These are phyloP conservation scores for Dittrichia graveolens DNA, from an alignment of 129 eudicot genomes.

Conservation along the genomic window DNA sequence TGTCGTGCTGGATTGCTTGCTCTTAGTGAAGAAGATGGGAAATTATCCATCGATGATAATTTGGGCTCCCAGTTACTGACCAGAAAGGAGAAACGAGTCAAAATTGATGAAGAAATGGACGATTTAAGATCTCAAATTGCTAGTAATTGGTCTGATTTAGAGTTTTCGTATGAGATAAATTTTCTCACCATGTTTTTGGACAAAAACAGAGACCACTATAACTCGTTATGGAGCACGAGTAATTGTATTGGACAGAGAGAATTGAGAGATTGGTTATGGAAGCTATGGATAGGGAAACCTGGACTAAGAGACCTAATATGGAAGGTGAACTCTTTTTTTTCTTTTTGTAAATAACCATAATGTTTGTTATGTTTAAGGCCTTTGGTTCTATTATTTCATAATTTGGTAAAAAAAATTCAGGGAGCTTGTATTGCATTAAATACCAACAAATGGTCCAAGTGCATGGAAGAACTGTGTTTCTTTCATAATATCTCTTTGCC, in stretches of 20 bases:
- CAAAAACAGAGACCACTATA: constrained; percentile 80
- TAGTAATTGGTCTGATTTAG: constrained; percentile 40
- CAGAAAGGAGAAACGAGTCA: constrained; percentile 67
- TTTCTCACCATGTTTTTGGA: constrained; percentile 78
- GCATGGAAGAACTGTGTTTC: constrained; percentile 61
- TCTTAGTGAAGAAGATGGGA: constrained; percentile 53
- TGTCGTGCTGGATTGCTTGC: constrained; percentile 97
- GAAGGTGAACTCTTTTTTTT: constrained; percentile 63
- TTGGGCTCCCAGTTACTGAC: constrained; percentile 38
- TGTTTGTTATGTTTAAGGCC: no score
- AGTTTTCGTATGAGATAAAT: constrained; percentile 68
- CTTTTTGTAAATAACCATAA: not conserved
- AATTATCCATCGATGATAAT: constrained; percentile 25
- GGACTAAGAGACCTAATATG: constrained; percentile 74
- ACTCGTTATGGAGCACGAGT: constrained; percentile 76
- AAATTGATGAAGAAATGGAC: constrained; percentile 44
- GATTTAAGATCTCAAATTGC: constrained; percentile 30
- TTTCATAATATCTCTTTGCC: constrained; percentile 69
- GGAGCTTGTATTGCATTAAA: constrained; percentile 90
- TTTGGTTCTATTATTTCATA: not conserved
- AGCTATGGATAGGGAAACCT: constrained; percentile 81
- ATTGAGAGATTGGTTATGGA: constrained; percentile 92
- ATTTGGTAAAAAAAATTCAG: constrained; percentile 40
- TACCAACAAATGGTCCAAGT: constrained; percentile 74
- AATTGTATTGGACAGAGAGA: constrained; percentile 89